Evolutionary conservation across 805 yeast genomes (phyloP), one percentile per base, ranked within the genome.

Genomic region (Candida hungchunana): DNA sequence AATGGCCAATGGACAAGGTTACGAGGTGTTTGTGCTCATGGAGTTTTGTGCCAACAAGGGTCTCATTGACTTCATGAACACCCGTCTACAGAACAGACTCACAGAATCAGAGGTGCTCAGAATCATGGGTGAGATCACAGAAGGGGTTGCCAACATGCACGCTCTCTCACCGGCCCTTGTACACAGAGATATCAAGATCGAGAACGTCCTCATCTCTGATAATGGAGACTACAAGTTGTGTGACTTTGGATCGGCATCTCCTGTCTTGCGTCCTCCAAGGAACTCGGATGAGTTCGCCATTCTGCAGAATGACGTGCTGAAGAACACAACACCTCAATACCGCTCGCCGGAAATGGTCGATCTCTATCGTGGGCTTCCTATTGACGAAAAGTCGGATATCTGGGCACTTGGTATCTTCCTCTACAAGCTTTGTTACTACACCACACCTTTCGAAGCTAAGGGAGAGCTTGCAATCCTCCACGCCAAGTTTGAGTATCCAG

Each of bases 331-430:
- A 0, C 89, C 94, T 0, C 95, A 84, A 53, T 84, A 84, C 55
- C 66, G 94, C 46, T 68, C 88, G 4, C 95, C 95, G 4, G 95
- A 84, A 58, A 84, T 84, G 93, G 64, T 84, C 20, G 90, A 84
- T 51, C 63, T 84, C 22, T 69, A 75, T 33, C 69, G 75, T 39
- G 78, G 85, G 4, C 70, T 73, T 39, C 82, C 90, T 10, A 77
- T 84, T 33, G 84, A 83, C 58, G 93, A 84, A 54, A 84, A 84
- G 56, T 75, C 86, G 34, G 95, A 84, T 56, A 73, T 84, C 16
- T 84, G 95, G 95, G 95, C 94, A 0, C 56, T 84, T 23, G 95
- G 95, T 10, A 75, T 83, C 18, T 80, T 83, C 44, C 58, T 84
- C 22, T 84, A 83, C 63, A 84, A 84, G 54, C 55, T 84, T 32